These are phyloP conservation scores for Xylaria sp. DNA, from an alignment of 2,329 filamentous ascomycete species.

Conservation along the genomic window DNA sequence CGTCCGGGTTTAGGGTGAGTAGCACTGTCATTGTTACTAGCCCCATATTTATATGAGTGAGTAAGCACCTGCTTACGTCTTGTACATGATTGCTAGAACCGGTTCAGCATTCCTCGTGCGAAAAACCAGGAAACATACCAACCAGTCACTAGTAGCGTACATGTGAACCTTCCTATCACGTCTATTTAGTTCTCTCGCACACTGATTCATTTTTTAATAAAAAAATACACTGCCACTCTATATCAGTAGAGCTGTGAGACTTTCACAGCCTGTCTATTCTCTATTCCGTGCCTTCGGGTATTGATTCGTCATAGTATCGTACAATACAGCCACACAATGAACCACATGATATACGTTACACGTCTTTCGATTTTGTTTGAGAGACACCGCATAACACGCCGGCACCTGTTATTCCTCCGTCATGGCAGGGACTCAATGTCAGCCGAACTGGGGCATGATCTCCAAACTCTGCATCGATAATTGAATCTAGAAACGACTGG, in stretches of 20 bases:
- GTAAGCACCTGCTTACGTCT: not conserved
- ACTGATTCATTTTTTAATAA: too few relatives aligned
- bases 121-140: not conserved
- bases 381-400: conserved; percentile 67
- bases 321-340: conserved; percentile 25
- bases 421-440: conserved; percentile 65
- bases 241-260: not conserved
- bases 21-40: not conserved
- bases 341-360: conserved; percentile 34
- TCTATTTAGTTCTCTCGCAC: not conserved
- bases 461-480: conserved; percentile 57
- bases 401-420: conserved; percentile 70
- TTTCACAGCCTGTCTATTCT: conserved; percentile 22
- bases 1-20: not conserved
- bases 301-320: conserved; percentile 32
- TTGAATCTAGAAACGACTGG: conserved; percentile 71
- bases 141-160: not conserved
- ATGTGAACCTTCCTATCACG: not conserved
- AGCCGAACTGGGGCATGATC: conserved; percentile 54
- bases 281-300: conserved; percentile 30
- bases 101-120: not conserved
- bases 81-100: not conserved
- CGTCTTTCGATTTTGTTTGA: conserved; percentile 47
- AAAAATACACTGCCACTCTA: conserved; percentile 9
- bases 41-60: conserved; percentile 1